Conservation (phyloP, 345 rosid species). For the Citropsis articulata region DNA sequence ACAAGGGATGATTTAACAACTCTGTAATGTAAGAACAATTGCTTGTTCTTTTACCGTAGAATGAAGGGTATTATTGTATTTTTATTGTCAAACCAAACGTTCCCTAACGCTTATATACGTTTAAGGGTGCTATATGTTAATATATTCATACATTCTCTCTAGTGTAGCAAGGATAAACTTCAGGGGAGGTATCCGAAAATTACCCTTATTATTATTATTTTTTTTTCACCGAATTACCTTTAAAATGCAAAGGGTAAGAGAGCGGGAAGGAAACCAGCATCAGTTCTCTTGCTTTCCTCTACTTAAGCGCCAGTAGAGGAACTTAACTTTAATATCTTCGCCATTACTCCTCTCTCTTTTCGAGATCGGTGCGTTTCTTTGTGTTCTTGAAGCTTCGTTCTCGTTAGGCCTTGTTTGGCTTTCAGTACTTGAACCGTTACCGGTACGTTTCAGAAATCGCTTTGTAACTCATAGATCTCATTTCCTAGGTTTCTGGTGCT, state of each 20-base stretch:
- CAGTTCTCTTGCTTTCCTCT: conserved; percentile 27
- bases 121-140: too few relatives aligned
- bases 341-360: conserved; percentile 7
- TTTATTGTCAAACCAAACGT: too few relatives aligned
- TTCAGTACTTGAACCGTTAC: conserved; percentile 16
- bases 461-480: conserved; percentile 3
- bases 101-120: too few relatives aligned
- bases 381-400: conserved; percentile 11
- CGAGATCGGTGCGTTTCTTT: conserved; percentile 36
- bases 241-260: conserved; percentile 29
- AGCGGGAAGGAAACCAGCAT: conserved; percentile 40
- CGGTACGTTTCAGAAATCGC: conserved; percentile 39
- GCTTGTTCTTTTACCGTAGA: too few relatives aligned
- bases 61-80: too few relatives aligned
- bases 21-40: too few relatives aligned
- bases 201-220: not conserved
- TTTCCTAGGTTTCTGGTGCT: conserved; percentile 14
- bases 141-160: too few relatives aligned
- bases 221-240: not conserved
- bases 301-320: conserved; percentile 11
- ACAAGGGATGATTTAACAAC: too few relatives aligned
- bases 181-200: too few relatives aligned
- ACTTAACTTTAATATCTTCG: conserved; percentile 2
- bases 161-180: too few relatives aligned
- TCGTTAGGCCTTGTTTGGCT: not conserved